Percentiles rank a stretch among this genome's conserved stretches.
Conservation (phyloP, 2,329 filamentous ascomycete species). For the Byssochlamys sp. region DNA sequence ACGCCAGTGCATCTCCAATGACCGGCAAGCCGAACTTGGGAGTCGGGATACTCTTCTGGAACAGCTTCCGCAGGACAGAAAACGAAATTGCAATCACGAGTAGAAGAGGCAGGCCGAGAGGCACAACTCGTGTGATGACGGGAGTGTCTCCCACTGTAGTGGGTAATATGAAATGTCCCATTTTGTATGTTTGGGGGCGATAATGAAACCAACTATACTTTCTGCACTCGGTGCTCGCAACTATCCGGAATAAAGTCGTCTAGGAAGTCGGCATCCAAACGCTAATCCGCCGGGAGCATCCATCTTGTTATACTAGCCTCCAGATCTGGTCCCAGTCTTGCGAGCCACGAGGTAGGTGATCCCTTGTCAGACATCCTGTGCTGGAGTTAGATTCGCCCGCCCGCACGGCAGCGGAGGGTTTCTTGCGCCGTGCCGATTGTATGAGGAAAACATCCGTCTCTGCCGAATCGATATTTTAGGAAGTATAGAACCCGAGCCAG, state of each 20-base stretch:
- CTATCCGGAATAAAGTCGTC: not conserved
- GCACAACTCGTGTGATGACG: not conserved
- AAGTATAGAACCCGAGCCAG: not conserved
- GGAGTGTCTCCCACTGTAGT: not conserved
- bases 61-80: not conserved
- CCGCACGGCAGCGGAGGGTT: not conserved
- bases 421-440: not conserved
- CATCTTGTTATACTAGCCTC: not conserved
- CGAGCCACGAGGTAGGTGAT: not conserved
- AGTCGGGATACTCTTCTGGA: constrained; percentile 2
- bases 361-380: not conserved
- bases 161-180: not conserved
- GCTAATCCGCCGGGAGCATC: not conserved
- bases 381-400: not conserved
- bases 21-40: constrained; percentile 6
- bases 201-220: not conserved
- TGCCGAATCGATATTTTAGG: not conserved
- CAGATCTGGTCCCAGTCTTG: not conserved
- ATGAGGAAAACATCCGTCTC: not conserved
- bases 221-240: not conserved
- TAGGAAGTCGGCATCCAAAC: not conserved
- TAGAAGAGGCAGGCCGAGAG: not conserved
- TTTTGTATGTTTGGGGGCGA: not conserved
- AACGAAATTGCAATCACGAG: not conserved
- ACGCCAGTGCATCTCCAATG: constrained; percentile 7